A percentile compares a stretch with the other conserved stretches of the same genome.
Conservation (phyloP, 305 asterid species). For the Ruellia speciosa region DNA sequence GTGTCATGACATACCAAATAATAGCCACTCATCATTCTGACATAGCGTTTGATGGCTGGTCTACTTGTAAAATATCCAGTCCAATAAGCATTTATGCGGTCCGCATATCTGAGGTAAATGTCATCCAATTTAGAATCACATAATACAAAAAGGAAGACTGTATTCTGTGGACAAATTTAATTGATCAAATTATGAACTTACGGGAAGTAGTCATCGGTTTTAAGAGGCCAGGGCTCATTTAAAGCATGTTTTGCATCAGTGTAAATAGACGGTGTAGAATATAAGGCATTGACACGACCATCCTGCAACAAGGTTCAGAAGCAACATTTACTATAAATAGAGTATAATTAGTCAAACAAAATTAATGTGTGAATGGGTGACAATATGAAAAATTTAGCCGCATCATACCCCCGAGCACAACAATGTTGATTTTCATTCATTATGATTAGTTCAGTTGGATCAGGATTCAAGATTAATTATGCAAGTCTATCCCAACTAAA, state of each 20-base stretch:
- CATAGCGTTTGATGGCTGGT: slow-evolving; percentile 72
- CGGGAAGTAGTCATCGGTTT: slow-evolving; percentile 90
- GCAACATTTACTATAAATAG: slow-evolving; percentile 4
- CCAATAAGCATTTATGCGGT: slow-evolving; percentile 83
- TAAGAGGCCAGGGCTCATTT: slow-evolving; percentile 90
- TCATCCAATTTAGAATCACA: slow-evolving; percentile 18
- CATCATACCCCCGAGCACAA: too few relatives aligned
- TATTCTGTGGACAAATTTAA: slow-evolving; percentile 3
- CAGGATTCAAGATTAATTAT: too few relatives aligned
- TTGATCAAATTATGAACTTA: slow-evolving; percentile 31
- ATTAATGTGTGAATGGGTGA: not conserved
- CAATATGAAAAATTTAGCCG: too few relatives aligned
- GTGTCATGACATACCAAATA: slow-evolving; percentile 52
- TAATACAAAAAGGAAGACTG: slow-evolving; percentile 6
- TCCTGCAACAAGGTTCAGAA: slow-evolving; percentile 44
- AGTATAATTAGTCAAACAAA: slow-evolving; percentile 2
- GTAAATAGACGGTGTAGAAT: slow-evolving; percentile 86
- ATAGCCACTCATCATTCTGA: slow-evolving; percentile 83
- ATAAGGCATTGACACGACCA: slow-evolving; percentile 95
- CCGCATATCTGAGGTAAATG: slow-evolving; percentile 68
- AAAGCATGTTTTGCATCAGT: slow-evolving; percentile 80
- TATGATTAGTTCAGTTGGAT: not conserved
- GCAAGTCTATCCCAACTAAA: not conserved
- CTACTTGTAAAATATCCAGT: slow-evolving; percentile 96
- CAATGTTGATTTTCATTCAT: too few relatives aligned